Evolutionary conservation across 306 rosid genomes (phyloP), one percentile per base, ranked within the genome.

Genomic region (Morella rubra): DNA sequence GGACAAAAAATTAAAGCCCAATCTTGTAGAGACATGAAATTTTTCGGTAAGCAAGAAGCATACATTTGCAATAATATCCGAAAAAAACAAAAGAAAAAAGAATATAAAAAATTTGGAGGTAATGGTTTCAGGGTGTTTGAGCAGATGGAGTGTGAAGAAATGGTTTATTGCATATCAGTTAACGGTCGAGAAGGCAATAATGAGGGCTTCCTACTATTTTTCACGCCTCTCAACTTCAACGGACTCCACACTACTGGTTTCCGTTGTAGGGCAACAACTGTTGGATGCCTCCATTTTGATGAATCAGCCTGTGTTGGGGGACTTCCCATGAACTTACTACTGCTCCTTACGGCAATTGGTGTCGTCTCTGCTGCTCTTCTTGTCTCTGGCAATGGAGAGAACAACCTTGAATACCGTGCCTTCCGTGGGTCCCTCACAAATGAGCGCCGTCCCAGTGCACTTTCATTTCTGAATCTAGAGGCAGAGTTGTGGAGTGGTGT

Each of bases 181-280:
- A 84, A 73, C 74, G 84, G 79, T 77, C 91, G 80, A 73, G 82
- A 74, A 19, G 97, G 91, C 77, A 92, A 81, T 53, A 92, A 53
- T 14, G 85, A 87, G n/a, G 97, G 87, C 82, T 90, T 92, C 75
- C 93, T 84, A 76, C 42, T 78, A 73, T 32, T 77, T 77, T 73
- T 87, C 81, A 95, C 32, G 69, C 80, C 82, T 80, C 91, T 90
- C 79, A 84, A 75, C 88, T 82, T 88, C 20, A 95, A 87, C 15
- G 99, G 96, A 80, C 99, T 95, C 99, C 99, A 96, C 32, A 92
- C 78, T 13, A 96, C 32, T 61, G 93, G 84, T 76, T 84, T 92
- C 55, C 93, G 65, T 59, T 74, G 92, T 24, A 92, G 76, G 5
- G 98, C 89, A 73, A 92, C 50, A 24, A 75, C 81, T 37, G 88